Evolutionary conservation across 192 early-diverging fungal species (phyloP).

Genomic region (Coemansia sp.): DNA sequence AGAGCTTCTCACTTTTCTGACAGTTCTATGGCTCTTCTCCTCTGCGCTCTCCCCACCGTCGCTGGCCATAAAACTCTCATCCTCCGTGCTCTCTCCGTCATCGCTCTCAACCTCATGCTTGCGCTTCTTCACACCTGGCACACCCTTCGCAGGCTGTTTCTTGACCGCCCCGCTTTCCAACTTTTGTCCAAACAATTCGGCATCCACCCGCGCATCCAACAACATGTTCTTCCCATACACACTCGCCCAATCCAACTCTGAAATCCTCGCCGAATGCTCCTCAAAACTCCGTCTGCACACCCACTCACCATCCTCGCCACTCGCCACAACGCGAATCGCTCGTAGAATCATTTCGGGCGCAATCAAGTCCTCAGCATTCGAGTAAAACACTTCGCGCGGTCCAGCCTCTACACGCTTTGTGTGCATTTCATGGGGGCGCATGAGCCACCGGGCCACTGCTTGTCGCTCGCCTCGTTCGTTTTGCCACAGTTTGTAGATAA

Average conservation of each 20-base stretch:
- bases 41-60: background rate
- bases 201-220: conserved; percentile 19
- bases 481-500: conserved; percentile 60
- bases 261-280: conserved; percentile 39
- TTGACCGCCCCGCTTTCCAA: background rate
- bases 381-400: conserved; percentile 46
- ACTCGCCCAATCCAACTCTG: conserved; percentile 49
- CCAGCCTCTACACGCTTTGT: conserved; percentile 17
- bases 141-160: conserved; percentile 16
- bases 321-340: conserved; percentile 38
- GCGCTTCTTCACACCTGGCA: background rate
- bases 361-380: conserved; percentile 53
- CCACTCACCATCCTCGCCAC: background rate
- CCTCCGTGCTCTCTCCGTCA: conserved; percentile 12
- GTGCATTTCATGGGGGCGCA: conserved; percentile 45
- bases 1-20: background rate
- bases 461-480: conserved; percentile 55
- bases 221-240: conserved; percentile 26
- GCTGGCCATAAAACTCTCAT: conserved; percentile 6
- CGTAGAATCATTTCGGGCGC: conserved; percentile 39
- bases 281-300: conserved; percentile 40
- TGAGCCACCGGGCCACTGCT: conserved; percentile 59
- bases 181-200: conserved; percentile 25
- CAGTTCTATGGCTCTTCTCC: background rate
- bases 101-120: background rate